A percentile compares a stretch with the other conserved stretches of the same genome.
These are phyloP conservation scores for Aspergillus ustus DNA, from an alignment of 2,329 filamentous ascomycete species.

Conservation along the genomic window DNA sequence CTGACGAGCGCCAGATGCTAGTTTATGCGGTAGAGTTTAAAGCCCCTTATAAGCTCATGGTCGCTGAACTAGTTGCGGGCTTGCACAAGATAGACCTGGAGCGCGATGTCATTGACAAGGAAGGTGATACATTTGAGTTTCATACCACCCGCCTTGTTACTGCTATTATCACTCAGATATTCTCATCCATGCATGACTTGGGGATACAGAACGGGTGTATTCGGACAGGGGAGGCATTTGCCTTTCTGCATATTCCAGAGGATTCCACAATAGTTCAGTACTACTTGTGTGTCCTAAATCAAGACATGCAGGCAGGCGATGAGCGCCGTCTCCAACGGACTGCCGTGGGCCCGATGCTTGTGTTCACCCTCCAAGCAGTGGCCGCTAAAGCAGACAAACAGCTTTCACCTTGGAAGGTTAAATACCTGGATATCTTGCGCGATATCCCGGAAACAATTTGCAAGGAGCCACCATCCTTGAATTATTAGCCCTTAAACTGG, in stretches of 20 bases:
- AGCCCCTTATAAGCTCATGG: slow-evolving; percentile 31
- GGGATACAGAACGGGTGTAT: slow-evolving; percentile 34
- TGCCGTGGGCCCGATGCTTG: slow-evolving; percentile 37
- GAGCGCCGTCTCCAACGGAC: slow-evolving; percentile 33
- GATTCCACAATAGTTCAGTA: slow-evolving; percentile 31
- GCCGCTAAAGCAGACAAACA: slow-evolving; percentile 23
- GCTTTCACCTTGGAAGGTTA: slow-evolving; percentile 30
- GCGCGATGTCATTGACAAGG: slow-evolving; percentile 31
- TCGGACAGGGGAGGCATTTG: slow-evolving; percentile 36
- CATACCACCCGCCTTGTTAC: slow-evolving; percentile 30
- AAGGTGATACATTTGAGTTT: slow-evolving; percentile 32
- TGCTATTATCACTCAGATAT: slow-evolving; percentile 34
- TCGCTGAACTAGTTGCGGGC: slow-evolving; percentile 31
- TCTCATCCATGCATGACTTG: slow-evolving; percentile 34
- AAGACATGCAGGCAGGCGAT: slow-evolving; percentile 30
- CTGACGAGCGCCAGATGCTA: slow-evolving; percentile 25
- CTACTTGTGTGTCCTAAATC: slow-evolving; percentile 31
- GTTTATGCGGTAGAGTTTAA: slow-evolving; percentile 35
- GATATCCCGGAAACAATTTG: slow-evolving; percentile 31
- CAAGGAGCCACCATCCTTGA: slow-evolving; percentile 25
- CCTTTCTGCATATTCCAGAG: slow-evolving; percentile 34
- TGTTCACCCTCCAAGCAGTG: slow-evolving; percentile 38
- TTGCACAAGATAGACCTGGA: slow-evolving; percentile 30
- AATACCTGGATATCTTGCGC: slow-evolving; percentile 28
- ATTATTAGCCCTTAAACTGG: slow-evolving; percentile 29